phyloP scores from a whole-genome alignment of 2,329 filamentous ascomycete genomes.

The Ophiocordyceps robertsii region DNA sequence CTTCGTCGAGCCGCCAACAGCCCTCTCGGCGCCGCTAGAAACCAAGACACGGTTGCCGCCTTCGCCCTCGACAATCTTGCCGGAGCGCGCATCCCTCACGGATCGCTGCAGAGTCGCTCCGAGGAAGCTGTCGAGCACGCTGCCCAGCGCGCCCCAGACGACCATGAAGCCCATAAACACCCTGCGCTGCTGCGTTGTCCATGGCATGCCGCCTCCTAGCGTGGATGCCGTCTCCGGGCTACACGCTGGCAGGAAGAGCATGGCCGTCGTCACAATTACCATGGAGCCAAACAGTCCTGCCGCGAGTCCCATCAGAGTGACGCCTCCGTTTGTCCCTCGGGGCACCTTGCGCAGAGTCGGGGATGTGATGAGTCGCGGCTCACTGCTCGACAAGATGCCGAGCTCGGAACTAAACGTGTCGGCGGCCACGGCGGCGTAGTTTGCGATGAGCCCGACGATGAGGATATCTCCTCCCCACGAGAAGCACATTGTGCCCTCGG shows the following conservation, averaged over 20 bases:
- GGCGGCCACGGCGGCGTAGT: slow-evolving; percentile 83
- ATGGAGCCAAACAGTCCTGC: slow-evolving; percentile 65
- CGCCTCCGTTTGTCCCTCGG: slow-evolving; percentile 84
- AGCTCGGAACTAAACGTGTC: slow-evolving; percentile 95
- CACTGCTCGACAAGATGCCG: slow-evolving; percentile 66
- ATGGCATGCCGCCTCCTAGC: slow-evolving; percentile 31
- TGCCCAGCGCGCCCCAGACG: slow-evolving; percentile 64
- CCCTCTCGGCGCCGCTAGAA: slow-evolving; percentile 16
- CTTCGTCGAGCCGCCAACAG: slow-evolving; percentile 14
- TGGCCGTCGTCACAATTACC: slow-evolving; percentile 51
- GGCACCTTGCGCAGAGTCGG: slow-evolving; percentile 65
- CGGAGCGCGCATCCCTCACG: slow-evolving; percentile 69
- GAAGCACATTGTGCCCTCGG: slow-evolving; percentile 37
- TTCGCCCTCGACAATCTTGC: slow-evolving; percentile 79
- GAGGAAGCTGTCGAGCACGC: slow-evolving; percentile 74
- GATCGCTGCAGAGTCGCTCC: slow-evolving; percentile 77
- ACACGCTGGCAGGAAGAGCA: slow-evolving; percentile 59
- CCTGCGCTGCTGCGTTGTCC: slow-evolving; percentile 32
- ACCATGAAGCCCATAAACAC: slow-evolving; percentile 45
- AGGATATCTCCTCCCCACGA: slow-evolving; percentile 49
- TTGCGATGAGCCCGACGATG: slow-evolving; percentile 54
- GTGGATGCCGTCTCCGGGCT: slow-evolving; percentile 20
- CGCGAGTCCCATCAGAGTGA: slow-evolving; percentile 59
- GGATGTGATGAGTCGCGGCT: slow-evolving; percentile 78
- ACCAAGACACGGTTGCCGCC: slow-evolving; percentile 52